Evolutionary conservation across 371 early-diverging fungal species (phyloP).

Genomic region (Batrachochytrium dendrobatidis): DNA sequence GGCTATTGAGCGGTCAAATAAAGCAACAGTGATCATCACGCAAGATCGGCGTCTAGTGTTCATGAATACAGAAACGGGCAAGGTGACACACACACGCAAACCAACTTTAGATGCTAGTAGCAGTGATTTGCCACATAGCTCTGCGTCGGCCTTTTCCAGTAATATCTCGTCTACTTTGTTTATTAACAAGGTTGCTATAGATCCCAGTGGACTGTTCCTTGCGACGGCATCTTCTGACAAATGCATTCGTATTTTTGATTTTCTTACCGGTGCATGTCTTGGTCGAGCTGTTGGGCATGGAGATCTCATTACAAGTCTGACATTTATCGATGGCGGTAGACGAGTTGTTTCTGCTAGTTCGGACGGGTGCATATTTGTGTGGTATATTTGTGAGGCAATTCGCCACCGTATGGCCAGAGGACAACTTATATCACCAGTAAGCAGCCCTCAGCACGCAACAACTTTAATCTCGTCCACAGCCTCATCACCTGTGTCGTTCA

Average conservation of each 20-base stretch:
- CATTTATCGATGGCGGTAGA: conserved; percentile 49
- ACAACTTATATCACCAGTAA: neutral
- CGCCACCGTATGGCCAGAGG: conserved; percentile 20
- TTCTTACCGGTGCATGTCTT: conserved; percentile 56
- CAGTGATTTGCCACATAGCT: too few relatives aligned
- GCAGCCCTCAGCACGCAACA: neutral
- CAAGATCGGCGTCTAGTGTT: conserved; percentile 56
- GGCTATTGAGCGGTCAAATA: conserved; percentile 23
- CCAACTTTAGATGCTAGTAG: neutral
- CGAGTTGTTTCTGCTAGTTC: conserved; percentile 66
- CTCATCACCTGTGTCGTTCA: neutral
- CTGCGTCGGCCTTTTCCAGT: neutral
- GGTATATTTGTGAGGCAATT: conserved; percentile 54
- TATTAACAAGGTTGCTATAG: conserved; percentile 46
- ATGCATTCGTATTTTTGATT: conserved; percentile 65
- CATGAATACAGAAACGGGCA: neutral
- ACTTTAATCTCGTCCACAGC: conserved; percentile 8
- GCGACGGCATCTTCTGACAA: conserved; percentile 69
- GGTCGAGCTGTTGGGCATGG: conserved; percentile 63
- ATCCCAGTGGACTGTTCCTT: conserved; percentile 66
- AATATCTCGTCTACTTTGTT: neutral
- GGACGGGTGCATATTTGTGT: conserved; percentile 73
- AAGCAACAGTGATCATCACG: conserved; percentile 26
- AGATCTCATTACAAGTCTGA: conserved; percentile 68
- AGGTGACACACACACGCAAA: neutral